Evolutionary conservation across 1,284 basidiomycete species (phyloP).

Genomic region (Blastosporella zonata): DNA sequence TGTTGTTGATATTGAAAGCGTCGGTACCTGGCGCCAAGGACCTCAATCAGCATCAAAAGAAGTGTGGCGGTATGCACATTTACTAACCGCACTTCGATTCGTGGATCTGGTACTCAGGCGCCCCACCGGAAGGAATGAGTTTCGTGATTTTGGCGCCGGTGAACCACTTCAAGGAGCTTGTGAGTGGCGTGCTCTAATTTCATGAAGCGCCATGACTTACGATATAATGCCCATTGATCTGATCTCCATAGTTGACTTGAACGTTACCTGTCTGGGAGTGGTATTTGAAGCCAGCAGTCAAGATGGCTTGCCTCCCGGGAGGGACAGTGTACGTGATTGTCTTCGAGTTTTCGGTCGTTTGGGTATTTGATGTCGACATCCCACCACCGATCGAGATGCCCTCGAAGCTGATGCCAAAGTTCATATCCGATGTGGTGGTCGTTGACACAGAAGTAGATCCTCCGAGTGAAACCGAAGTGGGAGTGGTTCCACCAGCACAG

Average conservation of each 20-base stretch:
- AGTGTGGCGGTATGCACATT: no score
- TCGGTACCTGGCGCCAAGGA: neutral
- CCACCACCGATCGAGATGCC: slow-evolving; percentile 14
- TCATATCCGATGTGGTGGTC: slow-evolving; percentile 6
- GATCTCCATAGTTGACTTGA: slow-evolving; percentile 12
- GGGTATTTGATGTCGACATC: slow-evolving; percentile 3
- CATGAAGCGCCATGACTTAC: neutral
- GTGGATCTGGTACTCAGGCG: slow-evolving; percentile 10
- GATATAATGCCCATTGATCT: slow-evolving; percentile 14
- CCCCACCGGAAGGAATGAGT: slow-evolving; percentile 6
- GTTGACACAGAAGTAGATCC: slow-evolving; percentile 8
- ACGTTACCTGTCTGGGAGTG: slow-evolving; percentile 15
- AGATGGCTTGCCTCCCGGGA: slow-evolving; percentile 15
- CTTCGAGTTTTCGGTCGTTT: slow-evolving; percentile 1
- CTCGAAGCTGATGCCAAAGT: slow-evolving; percentile 9
- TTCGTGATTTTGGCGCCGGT: slow-evolving; percentile 10
- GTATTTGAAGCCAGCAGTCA: slow-evolving; percentile 11
- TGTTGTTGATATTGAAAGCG: neutral
- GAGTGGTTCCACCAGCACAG: slow-evolving; percentile 13
- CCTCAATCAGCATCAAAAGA: neutral
- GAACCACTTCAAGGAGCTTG: slow-evolving; percentile 10
- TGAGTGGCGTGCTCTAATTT: neutral
- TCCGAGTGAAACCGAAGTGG: slow-evolving; percentile 10
- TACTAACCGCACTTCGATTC: slow-evolving; percentile 14
- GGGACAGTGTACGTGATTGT: slow-evolving; percentile 9